A percentile compares a stretch with the other conserved stretches of the same genome.
Conservation (phyloP, 306 rosid species). For the Alnus rubra region DNA sequence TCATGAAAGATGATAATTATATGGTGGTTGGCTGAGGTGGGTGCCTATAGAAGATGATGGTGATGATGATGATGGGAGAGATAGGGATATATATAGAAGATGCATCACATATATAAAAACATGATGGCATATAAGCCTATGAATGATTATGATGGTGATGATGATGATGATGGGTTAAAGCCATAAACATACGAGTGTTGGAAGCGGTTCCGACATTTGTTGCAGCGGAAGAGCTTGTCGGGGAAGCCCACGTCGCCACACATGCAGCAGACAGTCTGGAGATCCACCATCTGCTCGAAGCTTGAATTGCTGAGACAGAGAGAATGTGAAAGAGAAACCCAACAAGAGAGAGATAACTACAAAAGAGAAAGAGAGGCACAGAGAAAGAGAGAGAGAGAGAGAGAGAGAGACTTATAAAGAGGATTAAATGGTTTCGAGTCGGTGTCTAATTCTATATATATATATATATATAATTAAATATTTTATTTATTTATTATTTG, state of each 20-base stretch:
- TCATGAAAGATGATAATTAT: not conserved
- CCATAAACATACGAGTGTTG: conserved; percentile 74
- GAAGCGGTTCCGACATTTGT: conserved; percentile 77
- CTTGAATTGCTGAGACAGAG: not conserved
- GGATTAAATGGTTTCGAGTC: conserved; percentile 48
- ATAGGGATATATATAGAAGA: too few relatives aligned
- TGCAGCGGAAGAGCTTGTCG: conserved; percentile 94
- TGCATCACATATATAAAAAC: too few relatives aligned
- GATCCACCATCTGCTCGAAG: conserved; percentile 61
- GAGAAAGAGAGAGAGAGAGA: not conserved
- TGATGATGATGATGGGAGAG: not conserved
- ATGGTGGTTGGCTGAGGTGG: not conserved
- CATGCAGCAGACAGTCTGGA: conserved; percentile 83
- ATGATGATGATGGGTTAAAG: conserved; percentile 6
- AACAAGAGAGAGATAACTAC: conserved; percentile 10
- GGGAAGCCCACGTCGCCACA: conserved; percentile 94
- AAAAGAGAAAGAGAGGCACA: conserved; percentile 1
- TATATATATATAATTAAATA: too few relatives aligned
- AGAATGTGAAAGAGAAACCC: conserved; percentile 5
- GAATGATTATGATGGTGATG: conserved; percentile 11
- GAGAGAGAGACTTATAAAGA: conserved; percentile 33
- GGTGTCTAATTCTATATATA: conserved; percentile 30
- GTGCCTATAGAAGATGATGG: not conserved
- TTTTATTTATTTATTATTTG: too few relatives aligned
- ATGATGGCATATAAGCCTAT: conserved; percentile 2